Evolutionary conservation across 129 eudicot genomes (phyloP), one percentile per base, ranked within the genome.

Genomic region (Glebionis coronaria): DNA sequence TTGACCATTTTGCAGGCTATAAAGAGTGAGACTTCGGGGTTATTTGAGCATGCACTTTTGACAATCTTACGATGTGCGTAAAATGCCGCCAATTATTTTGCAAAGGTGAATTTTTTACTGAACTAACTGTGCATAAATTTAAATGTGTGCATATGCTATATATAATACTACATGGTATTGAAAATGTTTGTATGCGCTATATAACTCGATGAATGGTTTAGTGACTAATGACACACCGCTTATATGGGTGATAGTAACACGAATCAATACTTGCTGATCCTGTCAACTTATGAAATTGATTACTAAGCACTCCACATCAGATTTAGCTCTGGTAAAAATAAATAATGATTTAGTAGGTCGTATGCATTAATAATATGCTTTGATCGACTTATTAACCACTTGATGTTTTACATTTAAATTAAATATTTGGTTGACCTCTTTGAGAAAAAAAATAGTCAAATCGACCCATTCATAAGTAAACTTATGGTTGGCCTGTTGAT

Each of bases 1-100:
- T 56, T 56, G 56, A 66, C 16, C 20, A 28, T 52, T 56, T 72
- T 56, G 71, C 75, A 85, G 90, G 90, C 87, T 25, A 31, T 85
- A 49, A 82, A 85, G 78, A 82, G 71, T 57, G 91, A 85, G 70
- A 85, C 91, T 46, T 85, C 91, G 0, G 86, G 86, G 46, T 47
- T 67, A 70, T 79, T 81, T 56, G 76, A 73, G 56, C 38, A 11
- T 6, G 80, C 78, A n/a, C 90, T 84, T 61, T 61, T 84, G 78
- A 63, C 90, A 4, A 84, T 81, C 65, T 45, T 84, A 56, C 71
- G 69, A 44, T 84, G 82, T 76, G 86, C 84, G 44, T 72, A 69
- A 71, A 81, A 84, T 70, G 84, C 82, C 16, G 80, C 72, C 7
- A 81, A 78, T 70, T 74, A 84, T 63, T 84, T 81, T 38, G 87